These are phyloP conservation scores for Helianthus annuus DNA, from an alignment of 129 eudicot genomes.

Conservation along the genomic window HanXRQr2.0-SUNRISE NC_035436.2:5560079-5560578, in stretches of 20 bases:
- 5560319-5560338: not conserved
- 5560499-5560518: not conserved
- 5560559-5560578: no score
- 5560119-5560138: no score
- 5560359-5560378: no score
- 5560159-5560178: not conserved
- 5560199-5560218: not conserved
- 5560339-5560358: not conserved
- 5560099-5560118: no score
- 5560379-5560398: no score
- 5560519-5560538: no score
- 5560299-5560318: not conserved
- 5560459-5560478: no score
- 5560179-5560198: not conserved
- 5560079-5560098: no score
- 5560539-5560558: no score
- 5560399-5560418: no score
- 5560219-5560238: not conserved
- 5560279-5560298: not conserved
- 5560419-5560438: no score
- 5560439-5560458: no score
- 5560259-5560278: not conserved
- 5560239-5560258: not conserved
- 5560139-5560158: not conserved
- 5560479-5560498: slow-evolving; percentile 1